Evolutionary conservation across 768 basidiomycete species (phyloP).

Genomic region (Lactarius pseudohatsudake): DNA sequence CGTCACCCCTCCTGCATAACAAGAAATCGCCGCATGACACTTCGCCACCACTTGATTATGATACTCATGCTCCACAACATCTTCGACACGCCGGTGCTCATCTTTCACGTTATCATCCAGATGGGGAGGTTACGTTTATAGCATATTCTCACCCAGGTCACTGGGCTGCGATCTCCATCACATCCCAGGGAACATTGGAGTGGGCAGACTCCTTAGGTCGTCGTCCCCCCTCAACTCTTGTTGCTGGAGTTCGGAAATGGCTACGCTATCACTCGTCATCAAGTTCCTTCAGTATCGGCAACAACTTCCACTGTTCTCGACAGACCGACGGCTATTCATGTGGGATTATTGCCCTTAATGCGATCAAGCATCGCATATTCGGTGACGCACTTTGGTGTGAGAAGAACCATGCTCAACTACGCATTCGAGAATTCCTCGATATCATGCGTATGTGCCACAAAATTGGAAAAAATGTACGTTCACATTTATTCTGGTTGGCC

Average conservation of each 20-base stretch:
- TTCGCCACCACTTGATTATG: neutral
- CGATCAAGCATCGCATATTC: neutral
- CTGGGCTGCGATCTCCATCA: neutral
- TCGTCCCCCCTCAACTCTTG: neutral
- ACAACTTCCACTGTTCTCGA: neutral
- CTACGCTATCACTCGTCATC: neutral
- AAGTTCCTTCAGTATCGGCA: neutral
- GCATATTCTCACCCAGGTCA: neutral
- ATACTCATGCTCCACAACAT: neutral
- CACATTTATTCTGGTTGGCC: neutral
- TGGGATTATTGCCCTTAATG: neutral
- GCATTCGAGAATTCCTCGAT: neutral
- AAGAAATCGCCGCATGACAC: neutral
- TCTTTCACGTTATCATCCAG: neutral
- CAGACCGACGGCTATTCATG: neutral
- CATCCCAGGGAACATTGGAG: neutral
- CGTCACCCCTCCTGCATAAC: neutral
- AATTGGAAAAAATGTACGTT: neutral
- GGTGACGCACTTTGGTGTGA: neutral
- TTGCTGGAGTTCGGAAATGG: neutral
- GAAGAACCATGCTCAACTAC: neutral
- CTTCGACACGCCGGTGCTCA: neutral
- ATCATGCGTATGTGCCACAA: neutral
- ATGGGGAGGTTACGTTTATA: neutral
- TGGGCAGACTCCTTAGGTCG: slow-evolving; percentile 1